Base-by-base conservation (phyloP, 306 rosid species). In the Albizia julibrissin region DNA sequence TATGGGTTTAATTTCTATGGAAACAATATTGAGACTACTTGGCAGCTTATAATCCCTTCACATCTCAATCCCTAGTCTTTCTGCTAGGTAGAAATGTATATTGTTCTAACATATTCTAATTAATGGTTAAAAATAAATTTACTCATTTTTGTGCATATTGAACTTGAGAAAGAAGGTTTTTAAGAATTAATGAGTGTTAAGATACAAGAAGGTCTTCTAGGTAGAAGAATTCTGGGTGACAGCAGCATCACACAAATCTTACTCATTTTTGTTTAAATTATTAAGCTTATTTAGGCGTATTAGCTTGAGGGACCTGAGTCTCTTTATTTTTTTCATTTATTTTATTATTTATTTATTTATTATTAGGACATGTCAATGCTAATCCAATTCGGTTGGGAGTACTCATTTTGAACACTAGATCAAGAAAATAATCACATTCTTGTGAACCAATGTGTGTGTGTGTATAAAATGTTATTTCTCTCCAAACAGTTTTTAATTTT, bases 1-100 rank as follows among this genome's bases (percentile, higher is more conserved):
- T 75, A 88, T 29, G 98, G 93, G 72, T n/a, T n/a, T n/a, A n/a
- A n/a, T 86, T 76, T 80, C 77, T 69, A 19, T 87, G 58, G 90
- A 84, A 79, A 84, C 79, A 33, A 29, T 29, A 29, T 52, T 84
- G 47, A 84, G 86, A 84, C 24, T 79, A 70, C 82, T 81, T 44
- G 82, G 84, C 78, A 81, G 80, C 65, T n/a, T n/a, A 74, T 69
- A 58, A 54, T 77, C 80, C 79, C 87, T 64, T 87, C 80, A 34
- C 47, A 81, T 83, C 79, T 87, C 81, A 47, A 78, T 71, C 78
- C 33, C n/a, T 75, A 81, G 84, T 87, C 84, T 87, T 81, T 84
- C 82, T 87, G 82, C 82, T 75, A 79, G 31, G 31, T 29, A 80
- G 64, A 61, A 61, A 65, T 54, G 68, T 62, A 74, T 69, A 79